A percentile compares a stretch with the other conserved stretches of the same genome.
These are phyloP conservation scores for Pholiota microspora DNA, from an alignment of 768 basidiomycete species.

Conservation along the genomic window DNA sequence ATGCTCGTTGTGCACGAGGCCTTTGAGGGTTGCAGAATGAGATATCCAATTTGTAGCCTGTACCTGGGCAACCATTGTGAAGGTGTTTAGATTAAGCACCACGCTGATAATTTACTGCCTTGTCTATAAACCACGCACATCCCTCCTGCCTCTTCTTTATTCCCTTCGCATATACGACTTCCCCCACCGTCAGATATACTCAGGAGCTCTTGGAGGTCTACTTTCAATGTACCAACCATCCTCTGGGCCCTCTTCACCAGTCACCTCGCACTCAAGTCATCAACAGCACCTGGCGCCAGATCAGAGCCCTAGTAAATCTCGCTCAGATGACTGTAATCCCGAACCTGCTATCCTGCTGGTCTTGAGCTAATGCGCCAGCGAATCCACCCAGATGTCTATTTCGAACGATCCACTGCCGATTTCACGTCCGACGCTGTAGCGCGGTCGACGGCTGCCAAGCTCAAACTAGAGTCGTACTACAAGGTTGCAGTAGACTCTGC, in stretches of 20 bases:
- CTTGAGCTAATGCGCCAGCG: slow-evolving; percentile 8
- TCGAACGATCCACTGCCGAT: slow-evolving; percentile 78
- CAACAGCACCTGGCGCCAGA: slow-evolving; percentile 35
- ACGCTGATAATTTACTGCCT: slow-evolving; percentile 17
- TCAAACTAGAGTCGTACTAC: slow-evolving; percentile 97
- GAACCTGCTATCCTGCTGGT: neutral
- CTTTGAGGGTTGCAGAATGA: slow-evolving; percentile 2
- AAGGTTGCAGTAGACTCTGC: slow-evolving; percentile 97
- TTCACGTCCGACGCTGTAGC: slow-evolving; percentile 88
- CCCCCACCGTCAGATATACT: neutral
- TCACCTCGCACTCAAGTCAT: slow-evolving; percentile 20
- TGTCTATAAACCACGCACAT: slow-evolving; percentile 12
- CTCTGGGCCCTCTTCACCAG: slow-evolving; percentile 35
- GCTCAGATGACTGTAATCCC: slow-evolving; percentile 44
- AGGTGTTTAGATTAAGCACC: slow-evolving; percentile 24
- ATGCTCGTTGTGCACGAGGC: neutral
- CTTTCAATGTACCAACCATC: slow-evolving; percentile 34
- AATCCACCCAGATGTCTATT: slow-evolving; percentile 79
- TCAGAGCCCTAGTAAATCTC: slow-evolving; percentile 34
- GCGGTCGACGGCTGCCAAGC: slow-evolving; percentile 88
- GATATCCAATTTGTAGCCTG: slow-evolving; percentile 5
- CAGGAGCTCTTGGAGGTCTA: slow-evolving; percentile 6
- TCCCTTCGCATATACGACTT: neutral
- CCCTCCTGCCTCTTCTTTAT: slow-evolving; percentile 15
- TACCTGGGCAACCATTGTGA: slow-evolving; percentile 25